These are phyloP conservation scores for Phytophthora multivora DNA, from an alignment of 352 stramenopile genomes.

Conservation along the genomic window DNA sequence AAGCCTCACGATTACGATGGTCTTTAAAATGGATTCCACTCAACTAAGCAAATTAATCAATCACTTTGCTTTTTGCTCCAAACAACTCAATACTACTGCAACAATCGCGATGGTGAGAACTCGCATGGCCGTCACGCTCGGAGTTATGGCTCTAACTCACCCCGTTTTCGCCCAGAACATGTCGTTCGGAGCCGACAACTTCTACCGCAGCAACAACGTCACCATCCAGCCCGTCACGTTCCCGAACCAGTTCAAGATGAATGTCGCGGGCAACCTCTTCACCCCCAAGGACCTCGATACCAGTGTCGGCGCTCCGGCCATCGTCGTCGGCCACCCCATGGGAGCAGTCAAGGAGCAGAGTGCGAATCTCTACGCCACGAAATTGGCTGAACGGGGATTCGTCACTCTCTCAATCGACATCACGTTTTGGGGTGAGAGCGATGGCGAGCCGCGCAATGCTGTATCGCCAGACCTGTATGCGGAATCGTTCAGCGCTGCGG, in stretches of 20 bases:
- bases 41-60: neutral
- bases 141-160: conserved; percentile 1
- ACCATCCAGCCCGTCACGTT: conserved; percentile 17
- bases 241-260: conserved; percentile 18
- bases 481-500: conserved; percentile 25
- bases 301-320: neutral
- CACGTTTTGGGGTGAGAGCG: conserved; percentile 21
- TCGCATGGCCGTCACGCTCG: conserved; percentile 2
- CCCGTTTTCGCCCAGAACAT: conserved; percentile 17
- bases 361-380: conserved; percentile 25
- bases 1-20: neutral
- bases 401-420: conserved; percentile 24
- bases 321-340: conserved; percentile 23
- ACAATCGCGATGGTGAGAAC: conserved; percentile 11
- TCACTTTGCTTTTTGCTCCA: conserved; percentile 18
- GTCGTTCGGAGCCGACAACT: conserved; percentile 21
- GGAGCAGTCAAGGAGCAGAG: conserved; percentile 32
- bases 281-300: conserved; percentile 11
- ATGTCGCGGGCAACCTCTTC: conserved; percentile 10
- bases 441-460: conserved; percentile 13
- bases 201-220: conserved; percentile 21
- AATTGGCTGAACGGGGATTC: conserved; percentile 24
- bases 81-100: conserved; percentile 5
- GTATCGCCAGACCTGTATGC: conserved; percentile 15
- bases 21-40: too few species aligned